A percentile compares a stretch with the other conserved stretches of the same genome.
Conservation (phyloP, 257 asterid species). For the Agastache rugosa region DNA sequence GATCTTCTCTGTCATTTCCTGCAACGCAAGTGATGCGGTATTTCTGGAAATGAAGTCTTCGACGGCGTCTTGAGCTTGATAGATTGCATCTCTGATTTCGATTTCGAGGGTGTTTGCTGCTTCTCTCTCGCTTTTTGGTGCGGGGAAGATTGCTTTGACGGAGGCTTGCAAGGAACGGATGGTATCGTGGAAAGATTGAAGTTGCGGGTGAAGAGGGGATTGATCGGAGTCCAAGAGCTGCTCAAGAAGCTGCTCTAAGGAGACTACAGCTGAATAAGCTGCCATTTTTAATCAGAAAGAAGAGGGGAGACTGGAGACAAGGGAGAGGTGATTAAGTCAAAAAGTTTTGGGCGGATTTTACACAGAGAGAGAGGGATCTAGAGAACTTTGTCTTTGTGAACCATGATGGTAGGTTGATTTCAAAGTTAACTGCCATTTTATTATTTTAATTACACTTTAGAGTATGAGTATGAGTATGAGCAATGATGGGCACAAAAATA, state of each 20-base stretch:
- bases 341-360: too few species aligned
- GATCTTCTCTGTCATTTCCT: neutral
- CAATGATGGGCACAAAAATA: too few species aligned
- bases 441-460: too few species aligned
- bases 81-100: conserved; percentile 36
- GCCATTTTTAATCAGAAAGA: conserved; percentile 27
- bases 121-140: neutral
- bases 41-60: conserved; percentile 24
- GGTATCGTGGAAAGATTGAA: conserved; percentile 23
- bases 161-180: conserved; percentile 18
- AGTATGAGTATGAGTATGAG: too few species aligned
- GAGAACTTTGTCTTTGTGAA: too few species aligned
- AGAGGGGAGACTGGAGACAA: too few species aligned
- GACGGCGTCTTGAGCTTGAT: conserved; percentile 32
- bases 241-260: conserved; percentile 30
- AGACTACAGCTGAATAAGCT: conserved; percentile 44
- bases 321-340: too few species aligned
- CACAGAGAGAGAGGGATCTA: too few species aligned
- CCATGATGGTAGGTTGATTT: too few species aligned
- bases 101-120: conserved; percentile 15
- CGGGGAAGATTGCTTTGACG: conserved; percentile 27
- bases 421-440: too few species aligned
- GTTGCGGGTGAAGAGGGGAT: neutral
- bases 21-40: neutral
- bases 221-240: conserved; percentile 26